phyloP scores from a whole-genome alignment of 1,139 yeast species.

The Pichia sp. region DNA sequence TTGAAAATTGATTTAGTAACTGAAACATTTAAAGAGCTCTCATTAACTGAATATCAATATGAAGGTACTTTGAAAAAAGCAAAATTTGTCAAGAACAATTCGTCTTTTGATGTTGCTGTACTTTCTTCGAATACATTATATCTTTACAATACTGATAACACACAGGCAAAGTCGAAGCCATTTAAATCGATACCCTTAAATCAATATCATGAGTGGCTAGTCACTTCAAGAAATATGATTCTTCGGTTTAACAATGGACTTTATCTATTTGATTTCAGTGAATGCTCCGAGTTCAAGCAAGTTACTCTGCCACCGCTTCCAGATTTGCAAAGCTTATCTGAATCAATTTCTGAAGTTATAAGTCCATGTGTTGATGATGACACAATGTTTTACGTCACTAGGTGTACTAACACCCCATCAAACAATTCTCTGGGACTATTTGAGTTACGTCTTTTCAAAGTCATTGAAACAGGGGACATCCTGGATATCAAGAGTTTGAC shows the following conservation, averaged over 20 bases:
- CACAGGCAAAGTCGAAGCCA: background rate
- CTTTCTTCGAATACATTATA: constrained; percentile 24
- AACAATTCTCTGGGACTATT: background rate
- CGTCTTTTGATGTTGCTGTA: constrained; percentile 22
- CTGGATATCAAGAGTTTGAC: constrained; percentile 17
- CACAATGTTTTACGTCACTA: constrained; percentile 20
- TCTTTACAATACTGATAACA: constrained; percentile 19
- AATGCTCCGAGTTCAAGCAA: constrained; percentile 21
- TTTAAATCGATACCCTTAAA: constrained; percentile 19
- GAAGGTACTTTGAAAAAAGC: constrained; percentile 20
- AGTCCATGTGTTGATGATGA: constrained; percentile 23
- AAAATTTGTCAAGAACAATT: constrained; percentile 19
- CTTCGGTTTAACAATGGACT: constrained; percentile 22
- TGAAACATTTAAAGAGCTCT: background rate
- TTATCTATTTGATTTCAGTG: constrained; percentile 22
- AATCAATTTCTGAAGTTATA: constrained; percentile 8
- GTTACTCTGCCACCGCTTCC: constrained; percentile 15
- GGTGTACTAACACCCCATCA: background rate
- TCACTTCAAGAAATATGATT: constrained; percentile 24
- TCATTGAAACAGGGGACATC: constrained; percentile 20
- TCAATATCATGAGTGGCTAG: constrained; percentile 20
- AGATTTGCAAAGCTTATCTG: background rate
- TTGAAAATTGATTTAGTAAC: constrained; percentile 16
- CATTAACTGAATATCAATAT: constrained; percentile 14
- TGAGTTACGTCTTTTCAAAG: constrained; percentile 20